Conservation (phyloP, 495 filamentous ascomycete genomes). For the Letharia columbiana region DNA sequence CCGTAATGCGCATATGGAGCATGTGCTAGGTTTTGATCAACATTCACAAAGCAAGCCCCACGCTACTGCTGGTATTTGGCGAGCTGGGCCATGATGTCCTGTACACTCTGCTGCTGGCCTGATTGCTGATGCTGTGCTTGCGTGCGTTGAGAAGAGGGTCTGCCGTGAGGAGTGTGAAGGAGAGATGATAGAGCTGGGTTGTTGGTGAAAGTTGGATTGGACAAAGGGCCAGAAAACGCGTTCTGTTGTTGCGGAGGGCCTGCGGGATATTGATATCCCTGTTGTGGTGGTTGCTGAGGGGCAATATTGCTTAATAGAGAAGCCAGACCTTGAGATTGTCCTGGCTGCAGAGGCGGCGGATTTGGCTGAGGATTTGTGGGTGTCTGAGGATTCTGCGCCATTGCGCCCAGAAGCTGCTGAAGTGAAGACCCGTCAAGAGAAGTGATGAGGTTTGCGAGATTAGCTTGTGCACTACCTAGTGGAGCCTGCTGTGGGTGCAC, state of each 20-base stretch:
- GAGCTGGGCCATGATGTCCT: conserved; percentile 54
- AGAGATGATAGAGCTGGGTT: conserved; percentile 38
- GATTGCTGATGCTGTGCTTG: conserved; percentile 28
- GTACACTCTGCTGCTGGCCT: conserved; percentile 45
- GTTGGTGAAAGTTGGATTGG: conserved; percentile 31
- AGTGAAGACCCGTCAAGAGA: conserved; percentile 63
- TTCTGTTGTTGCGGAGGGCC: conserved; percentile 31
- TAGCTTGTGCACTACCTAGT: conserved; percentile 31
- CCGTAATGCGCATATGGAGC: background rate
- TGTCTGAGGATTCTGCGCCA: conserved; percentile 35
- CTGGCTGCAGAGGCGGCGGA: conserved; percentile 25
- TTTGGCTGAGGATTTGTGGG: conserved; percentile 16
- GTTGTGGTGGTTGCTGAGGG: conserved; percentile 33
- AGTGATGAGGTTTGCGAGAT: conserved; percentile 49
- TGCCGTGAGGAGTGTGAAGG: conserved; percentile 36
- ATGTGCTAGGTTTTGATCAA: background rate
- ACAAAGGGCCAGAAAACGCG: conserved; percentile 31
- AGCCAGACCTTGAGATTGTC: conserved; percentile 50
- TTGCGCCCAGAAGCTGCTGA: conserved; percentile 60
- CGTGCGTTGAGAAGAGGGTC: conserved; percentile 24
- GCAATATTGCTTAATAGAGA: conserved; percentile 45
- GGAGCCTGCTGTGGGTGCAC: conserved; percentile 33
- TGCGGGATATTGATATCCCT: conserved; percentile 32
- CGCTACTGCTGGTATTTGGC: conserved; percentile 51
- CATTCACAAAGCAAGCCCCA: conserved; percentile 27